A percentile compares a stretch with the other conserved stretches of the same genome.
phyloP scores from a whole-genome alignment of 176 grass and related monocot genomes.

The Lolium rigidum region DNA sequence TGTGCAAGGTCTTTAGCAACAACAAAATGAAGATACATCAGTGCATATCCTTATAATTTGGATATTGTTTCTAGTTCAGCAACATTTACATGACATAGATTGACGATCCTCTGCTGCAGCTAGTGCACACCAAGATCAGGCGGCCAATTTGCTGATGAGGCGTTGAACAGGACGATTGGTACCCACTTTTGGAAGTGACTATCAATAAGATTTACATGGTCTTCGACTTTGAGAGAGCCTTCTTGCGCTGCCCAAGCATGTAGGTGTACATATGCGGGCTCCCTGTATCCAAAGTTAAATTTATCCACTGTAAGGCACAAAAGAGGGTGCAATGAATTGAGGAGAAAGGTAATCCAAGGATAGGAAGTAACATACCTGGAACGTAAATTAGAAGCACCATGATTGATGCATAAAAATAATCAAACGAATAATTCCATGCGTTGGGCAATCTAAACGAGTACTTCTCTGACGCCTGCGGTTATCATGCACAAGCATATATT shows the following conservation, averaged over 20 bases:
- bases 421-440: slow-evolving; percentile 53
- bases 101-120: background rate
- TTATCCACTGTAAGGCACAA: background rate
- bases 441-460: slow-evolving; percentile 51
- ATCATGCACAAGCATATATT: background rate
- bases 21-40: background rate
- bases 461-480: slow-evolving; percentile 8
- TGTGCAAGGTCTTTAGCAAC: background rate
- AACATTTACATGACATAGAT: background rate
- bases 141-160: background rate
- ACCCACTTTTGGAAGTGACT: background rate
- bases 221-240: slow-evolving; percentile 19
- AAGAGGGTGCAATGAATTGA: background rate
- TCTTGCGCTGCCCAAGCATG: slow-evolving; percentile 39
- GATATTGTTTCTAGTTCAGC: background rate
- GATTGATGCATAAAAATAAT: slow-evolving; percentile 51
- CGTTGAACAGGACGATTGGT: background rate
- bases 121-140: background rate
- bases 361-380: slow-evolving; percentile 31
- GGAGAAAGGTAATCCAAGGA: background rate
- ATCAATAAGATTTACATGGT: background rate
- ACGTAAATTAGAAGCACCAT: slow-evolving; percentile 46
- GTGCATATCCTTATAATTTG: background rate
- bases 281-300: slow-evolving; percentile 4
- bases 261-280: slow-evolving; percentile 29